Evolutionary conservation across 2,329 filamentous ascomycete species (phyloP).

Genomic region (Dactylellina cionopaga): DNA sequence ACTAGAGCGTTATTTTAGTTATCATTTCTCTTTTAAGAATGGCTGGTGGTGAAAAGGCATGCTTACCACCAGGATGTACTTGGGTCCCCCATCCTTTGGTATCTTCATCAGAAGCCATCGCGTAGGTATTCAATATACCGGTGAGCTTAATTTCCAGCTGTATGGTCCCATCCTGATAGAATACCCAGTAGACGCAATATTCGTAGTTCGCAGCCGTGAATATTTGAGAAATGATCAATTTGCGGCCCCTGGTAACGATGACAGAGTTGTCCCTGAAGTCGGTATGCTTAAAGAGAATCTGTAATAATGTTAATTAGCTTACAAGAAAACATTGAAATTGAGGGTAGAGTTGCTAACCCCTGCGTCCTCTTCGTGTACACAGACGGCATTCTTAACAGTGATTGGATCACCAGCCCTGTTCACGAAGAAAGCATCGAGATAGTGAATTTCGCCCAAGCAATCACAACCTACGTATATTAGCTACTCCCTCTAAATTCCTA

Average conservation of each 20-base stretch:
- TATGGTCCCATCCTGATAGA: constrained; percentile 90
- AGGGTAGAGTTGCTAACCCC: constrained; percentile 62
- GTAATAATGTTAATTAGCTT: background rate
- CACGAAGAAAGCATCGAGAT: constrained; percentile 87
- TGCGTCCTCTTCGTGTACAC: constrained; percentile 91
- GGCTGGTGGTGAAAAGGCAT: constrained; percentile 2
- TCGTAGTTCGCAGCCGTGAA: constrained; percentile 98
- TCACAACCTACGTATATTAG: constrained; percentile 73
- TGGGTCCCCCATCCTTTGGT: constrained; percentile 89
- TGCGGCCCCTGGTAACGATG: constrained; percentile 85
- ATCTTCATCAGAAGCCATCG: constrained; percentile 81
- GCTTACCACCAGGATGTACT: constrained; percentile 73
- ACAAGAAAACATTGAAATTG: background rate
- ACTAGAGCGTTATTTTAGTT: constrained; percentile 66
- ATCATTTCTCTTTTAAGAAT: background rate
- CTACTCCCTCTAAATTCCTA: background rate
- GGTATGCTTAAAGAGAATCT: constrained; percentile 89
- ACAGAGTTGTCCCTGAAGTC: constrained; percentile 91
- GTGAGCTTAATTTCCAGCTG: constrained; percentile 92
- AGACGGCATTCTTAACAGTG: constrained; percentile 91
- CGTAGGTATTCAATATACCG: constrained; percentile 90
- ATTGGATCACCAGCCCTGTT: constrained; percentile 78
- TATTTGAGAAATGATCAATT: constrained; percentile 87
- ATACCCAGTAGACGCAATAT: constrained; percentile 87
- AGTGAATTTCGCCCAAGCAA: constrained; percentile 90